Evolutionary conservation across 768 basidiomycete species (phyloP).

Genomic region (Podaxis pistillaris): DNA sequence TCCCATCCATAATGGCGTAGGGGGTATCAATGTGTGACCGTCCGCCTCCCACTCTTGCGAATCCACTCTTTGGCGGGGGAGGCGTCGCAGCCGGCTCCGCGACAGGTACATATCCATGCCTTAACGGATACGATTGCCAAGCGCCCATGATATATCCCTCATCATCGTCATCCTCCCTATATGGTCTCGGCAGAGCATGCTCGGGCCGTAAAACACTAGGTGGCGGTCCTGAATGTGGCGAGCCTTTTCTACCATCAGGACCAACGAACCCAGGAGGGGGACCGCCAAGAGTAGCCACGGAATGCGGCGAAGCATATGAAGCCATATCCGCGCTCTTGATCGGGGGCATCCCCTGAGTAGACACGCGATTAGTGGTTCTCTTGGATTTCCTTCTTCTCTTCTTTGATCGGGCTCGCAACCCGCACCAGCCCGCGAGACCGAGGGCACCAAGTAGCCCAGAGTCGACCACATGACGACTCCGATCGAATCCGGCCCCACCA

Average conservation of each 20-base stretch:
- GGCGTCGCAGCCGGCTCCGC: slow-evolving; percentile 31
- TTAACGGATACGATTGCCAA: slow-evolving; percentile 68
- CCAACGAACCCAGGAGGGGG: slow-evolving; percentile 26
- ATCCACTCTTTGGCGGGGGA: slow-evolving; percentile 43
- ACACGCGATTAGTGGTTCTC: slow-evolving; percentile 1
- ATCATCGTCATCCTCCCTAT: slow-evolving; percentile 77
- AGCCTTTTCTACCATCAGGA: slow-evolving; percentile 43
- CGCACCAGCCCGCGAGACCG: slow-evolving; percentile 66
- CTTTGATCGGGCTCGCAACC: slow-evolving; percentile 29
- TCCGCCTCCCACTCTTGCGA: slow-evolving; percentile 86
- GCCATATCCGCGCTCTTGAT: slow-evolving; percentile 39
- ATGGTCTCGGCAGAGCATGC: slow-evolving; percentile 65
- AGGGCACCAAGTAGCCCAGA: slow-evolving; percentile 87
- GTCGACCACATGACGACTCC: slow-evolving; percentile 75
- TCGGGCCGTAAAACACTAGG: slow-evolving; percentile 78
- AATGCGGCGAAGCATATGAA: slow-evolving; percentile 45
- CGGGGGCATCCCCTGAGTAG: slow-evolving; percentile 6
- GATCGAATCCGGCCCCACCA: slow-evolving; percentile 80
- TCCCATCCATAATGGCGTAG: slow-evolving; percentile 56
- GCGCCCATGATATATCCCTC: slow-evolving; percentile 93
- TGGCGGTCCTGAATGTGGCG: slow-evolving; percentile 57
- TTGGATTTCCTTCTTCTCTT: slow-evolving; percentile 19
- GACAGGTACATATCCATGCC: slow-evolving; percentile 45
- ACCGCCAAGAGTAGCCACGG: slow-evolving; percentile 24
- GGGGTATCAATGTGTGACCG: slow-evolving; percentile 83